These are phyloP conservation scores for Salicornia ramosissima DNA, from an alignment of 148 eudicot species.

Conservation along the genomic window DNA sequence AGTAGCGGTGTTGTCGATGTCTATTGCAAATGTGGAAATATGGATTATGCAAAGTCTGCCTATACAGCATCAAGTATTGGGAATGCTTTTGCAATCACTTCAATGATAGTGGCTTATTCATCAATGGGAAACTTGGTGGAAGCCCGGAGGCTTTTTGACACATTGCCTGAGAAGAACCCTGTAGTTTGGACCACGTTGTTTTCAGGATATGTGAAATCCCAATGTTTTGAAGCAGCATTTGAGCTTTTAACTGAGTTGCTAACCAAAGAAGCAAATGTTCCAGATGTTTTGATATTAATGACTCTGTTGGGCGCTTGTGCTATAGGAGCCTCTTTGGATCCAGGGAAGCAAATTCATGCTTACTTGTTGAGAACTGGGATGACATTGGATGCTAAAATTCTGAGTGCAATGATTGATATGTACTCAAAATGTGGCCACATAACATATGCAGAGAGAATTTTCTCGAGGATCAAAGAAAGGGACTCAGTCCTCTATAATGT, in stretches of 20 bases:
- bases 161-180: conserved; percentile 49
- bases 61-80: conserved; percentile 32
- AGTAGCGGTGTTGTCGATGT: conserved; percentile 72
- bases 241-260: conserved; percentile 47
- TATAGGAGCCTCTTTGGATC: conserved; percentile 50
- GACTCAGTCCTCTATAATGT: conserved; percentile 74
- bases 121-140: conserved; percentile 57
- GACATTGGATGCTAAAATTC: conserved; percentile 45
- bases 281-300: conserved; percentile 48
- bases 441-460: conserved; percentile 49
- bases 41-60: conserved; percentile 61
- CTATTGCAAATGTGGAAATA: conserved; percentile 67
- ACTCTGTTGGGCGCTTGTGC: conserved; percentile 66
- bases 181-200: conserved; percentile 75
- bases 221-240: conserved; percentile 55
- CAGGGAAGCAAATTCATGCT: conserved; percentile 74
- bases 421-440: conserved; percentile 82
- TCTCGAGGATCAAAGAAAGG: conserved; percentile 26
- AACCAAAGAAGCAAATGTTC: conserved; percentile 28
- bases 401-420: conserved; percentile 69
- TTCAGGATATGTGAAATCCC: conserved; percentile 66
- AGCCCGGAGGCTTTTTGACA: conserved; percentile 67
- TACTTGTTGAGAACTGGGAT: conserved; percentile 45
- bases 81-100: conserved; percentile 52
- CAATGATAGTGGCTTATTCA: conserved; percentile 82